A percentile compares a stretch with the other conserved stretches of the same genome.
phyloP scores from a whole-genome alignment of 1,284 basidiomycete species.

The Fistulinella cinereoalba region DNA sequence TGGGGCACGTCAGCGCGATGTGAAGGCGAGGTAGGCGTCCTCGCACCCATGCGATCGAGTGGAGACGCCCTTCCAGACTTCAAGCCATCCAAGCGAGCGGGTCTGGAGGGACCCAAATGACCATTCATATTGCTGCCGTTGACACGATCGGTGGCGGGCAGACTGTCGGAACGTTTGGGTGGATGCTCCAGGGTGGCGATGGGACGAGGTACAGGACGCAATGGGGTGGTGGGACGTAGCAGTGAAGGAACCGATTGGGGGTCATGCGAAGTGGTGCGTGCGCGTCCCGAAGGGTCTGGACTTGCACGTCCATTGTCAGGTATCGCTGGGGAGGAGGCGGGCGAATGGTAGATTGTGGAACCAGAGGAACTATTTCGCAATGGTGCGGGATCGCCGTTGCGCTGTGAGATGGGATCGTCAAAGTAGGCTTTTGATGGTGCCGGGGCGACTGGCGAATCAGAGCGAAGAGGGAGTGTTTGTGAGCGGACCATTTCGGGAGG shows the following conservation, averaged over 20 bases:
- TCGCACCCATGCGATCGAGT: slow-evolving; percentile 32
- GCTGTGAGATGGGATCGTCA: slow-evolving; percentile 17
- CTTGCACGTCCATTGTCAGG: slow-evolving; percentile 18
- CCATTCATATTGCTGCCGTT: slow-evolving; percentile 5
- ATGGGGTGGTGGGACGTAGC: slow-evolving; percentile 17
- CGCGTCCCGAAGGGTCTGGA: slow-evolving; percentile 18
- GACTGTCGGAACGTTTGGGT: slow-evolving; percentile 28
- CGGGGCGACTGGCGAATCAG: slow-evolving; percentile 19
- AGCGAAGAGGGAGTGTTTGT: slow-evolving; percentile 26
- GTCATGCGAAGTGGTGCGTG: slow-evolving; percentile 29
- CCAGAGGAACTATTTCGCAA: slow-evolving; percentile 29
- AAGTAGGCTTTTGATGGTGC: slow-evolving; percentile 17
- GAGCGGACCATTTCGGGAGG: slow-evolving; percentile 38
- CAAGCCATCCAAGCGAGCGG: slow-evolving; percentile 20
- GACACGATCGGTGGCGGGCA: slow-evolving; percentile 8
- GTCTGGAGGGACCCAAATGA: slow-evolving; percentile 8
- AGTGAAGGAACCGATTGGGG: neutral
- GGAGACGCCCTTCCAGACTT: slow-evolving; percentile 21
- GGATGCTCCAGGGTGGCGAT: slow-evolving; percentile 23
- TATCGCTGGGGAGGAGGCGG: slow-evolving; percentile 30
- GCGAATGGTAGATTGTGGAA: slow-evolving; percentile 33
- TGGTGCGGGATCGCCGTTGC: slow-evolving; percentile 20
- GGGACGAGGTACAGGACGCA: slow-evolving; percentile 19
- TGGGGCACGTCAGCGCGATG: slow-evolving; percentile 66
- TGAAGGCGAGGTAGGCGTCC: slow-evolving; percentile 53